These are phyloP conservation scores for Lycium barbarum DNA, from an alignment of 257 asterid species.

Conservation along the genomic window DNA sequence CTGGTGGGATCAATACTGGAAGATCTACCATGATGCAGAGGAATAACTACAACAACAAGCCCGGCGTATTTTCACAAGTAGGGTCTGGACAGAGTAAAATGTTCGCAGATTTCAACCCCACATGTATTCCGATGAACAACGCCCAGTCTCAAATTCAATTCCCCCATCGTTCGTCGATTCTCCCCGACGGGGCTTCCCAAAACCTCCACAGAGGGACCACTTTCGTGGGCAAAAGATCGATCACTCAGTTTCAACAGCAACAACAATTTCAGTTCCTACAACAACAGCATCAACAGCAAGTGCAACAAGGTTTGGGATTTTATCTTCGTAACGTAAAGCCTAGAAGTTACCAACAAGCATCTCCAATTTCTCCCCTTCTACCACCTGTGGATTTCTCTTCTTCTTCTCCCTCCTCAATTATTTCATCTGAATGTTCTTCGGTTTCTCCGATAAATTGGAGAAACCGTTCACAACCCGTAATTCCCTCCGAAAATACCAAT, in stretches of 20 bases:
- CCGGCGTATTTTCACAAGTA: too few relatives aligned
- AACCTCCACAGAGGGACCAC: conserved; percentile 52
- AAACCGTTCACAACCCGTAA: neutral
- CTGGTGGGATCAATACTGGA: conserved; percentile 44
- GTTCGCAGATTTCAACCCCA: too few relatives aligned
- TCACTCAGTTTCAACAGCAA: conserved; percentile 61
- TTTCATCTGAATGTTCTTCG: conserved; percentile 45
- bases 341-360: conserved; percentile 55
- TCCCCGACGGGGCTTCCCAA: conserved; percentile 54
- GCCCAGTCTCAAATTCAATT: conserved; percentile 39
- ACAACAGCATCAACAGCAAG: conserved; percentile 43
- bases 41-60: too few relatives aligned
- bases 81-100: too few relatives aligned
- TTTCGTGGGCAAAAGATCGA: conserved; percentile 66
- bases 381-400: conserved; percentile 59
- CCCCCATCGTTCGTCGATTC: conserved; percentile 57
- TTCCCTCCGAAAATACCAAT: neutral
- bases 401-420: conserved; percentile 37
- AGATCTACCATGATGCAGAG: conserved; percentile 33
- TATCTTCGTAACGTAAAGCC: conserved; percentile 73
- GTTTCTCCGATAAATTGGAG: neutral
- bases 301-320: conserved; percentile 48
- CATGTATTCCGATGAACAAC: conserved; percentile 41
- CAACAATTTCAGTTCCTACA: conserved; percentile 34
- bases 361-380: conserved; percentile 58